Evolutionary conservation across 2,329 filamentous ascomycete species (phyloP), one percentile per base, ranked within the genome.

Genomic region (Epichloe elymi): DNA sequence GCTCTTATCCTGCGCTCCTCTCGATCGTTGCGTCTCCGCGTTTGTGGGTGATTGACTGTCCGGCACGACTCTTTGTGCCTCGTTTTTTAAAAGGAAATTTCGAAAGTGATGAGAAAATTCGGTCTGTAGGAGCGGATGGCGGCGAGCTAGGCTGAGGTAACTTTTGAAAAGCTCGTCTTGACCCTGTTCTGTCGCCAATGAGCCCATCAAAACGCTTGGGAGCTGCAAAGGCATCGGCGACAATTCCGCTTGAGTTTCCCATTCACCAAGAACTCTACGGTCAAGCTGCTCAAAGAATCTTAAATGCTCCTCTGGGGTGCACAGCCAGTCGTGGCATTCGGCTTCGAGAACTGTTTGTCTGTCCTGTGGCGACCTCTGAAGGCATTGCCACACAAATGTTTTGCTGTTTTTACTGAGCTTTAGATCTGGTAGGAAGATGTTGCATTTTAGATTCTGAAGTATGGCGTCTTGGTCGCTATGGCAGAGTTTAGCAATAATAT

Each of bases 141-240:
- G 49, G 11, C 20, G 46, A 3, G 46, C 38, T 12, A 54, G 38
- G 19, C 26, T 20, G 19, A 36, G 26, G 30, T 46, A 46, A 7
- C 45, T 40, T 30, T 47, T 48, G 17, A 49, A 46, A 8, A 48
- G 46, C 12, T 38, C 46, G 8, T 42, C 38, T 46, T 46, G 41
- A 33, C 39, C 35, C 35, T 44, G 46, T 11, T 26, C 30, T 30
- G 35, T 26, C 23, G 11, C 19, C 20, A 46, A 26, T 10, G 41
- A 19, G 11, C 33, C 20, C 33, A 51, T 30, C 15, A 40, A 46
- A 49, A 68, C 53, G 30, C 58, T 60, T 3, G 63, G 63, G n/a
- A 68, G 49, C 43, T 63, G 58, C 50, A 57, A 60, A 2, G 66
- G 65, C 59, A 67, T 64, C 2, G 66, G 64, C n/a, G 57, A 63